Evolutionary conservation across 148 eudicot genomes (phyloP), one percentile per base, ranked within the genome.

Genomic region (Polygonum aviculare): DNA sequence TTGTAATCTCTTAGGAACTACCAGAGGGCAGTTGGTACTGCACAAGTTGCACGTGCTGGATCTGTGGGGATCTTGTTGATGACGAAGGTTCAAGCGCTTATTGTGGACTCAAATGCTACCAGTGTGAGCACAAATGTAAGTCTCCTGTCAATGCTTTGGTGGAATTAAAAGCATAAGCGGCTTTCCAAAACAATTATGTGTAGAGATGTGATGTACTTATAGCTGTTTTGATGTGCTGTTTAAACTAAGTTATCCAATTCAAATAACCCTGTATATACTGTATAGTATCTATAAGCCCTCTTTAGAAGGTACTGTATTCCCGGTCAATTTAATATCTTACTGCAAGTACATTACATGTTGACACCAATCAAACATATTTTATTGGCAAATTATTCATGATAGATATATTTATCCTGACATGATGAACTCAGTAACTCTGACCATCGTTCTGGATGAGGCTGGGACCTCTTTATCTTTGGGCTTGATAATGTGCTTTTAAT

Each of bases 1-100:
- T 78, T 72, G 77, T 49, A 54, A 76, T 82, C 55, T 60, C 79
- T 72, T 88, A 95, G 99, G 96, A 95, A 60, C 79, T 95, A 62
- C 99, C 99, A 47, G 97, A 93, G 77, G 99, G 97, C 52, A 88
- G 81, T 76, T 95, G 99, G 99, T 90, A 95, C 79, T 95, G 99
- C 81, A 74, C 88, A 41, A 84, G 79, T 21, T 95, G 99, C 82
- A 83, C 87, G 65, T 95, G 99, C 81, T 85, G 80, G 78, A 77
- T 87, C 72, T 95, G 99, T 79, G 91, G 91, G 80, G 80, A 86
- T 79, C 84, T 87, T 22, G 97, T 88, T 71, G 67, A 79, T 78
- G 88, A 81, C 51, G 91, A 83, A 76, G 59, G 76, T 78, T 78
- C 81, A 7, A 73, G 75, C 59, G 63, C 87, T 81, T 67, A 69